Evolutionary conservation across 495 filamentous ascomycete genomes (phyloP).

Genomic region (Talaromyces nanjingensis): DNA sequence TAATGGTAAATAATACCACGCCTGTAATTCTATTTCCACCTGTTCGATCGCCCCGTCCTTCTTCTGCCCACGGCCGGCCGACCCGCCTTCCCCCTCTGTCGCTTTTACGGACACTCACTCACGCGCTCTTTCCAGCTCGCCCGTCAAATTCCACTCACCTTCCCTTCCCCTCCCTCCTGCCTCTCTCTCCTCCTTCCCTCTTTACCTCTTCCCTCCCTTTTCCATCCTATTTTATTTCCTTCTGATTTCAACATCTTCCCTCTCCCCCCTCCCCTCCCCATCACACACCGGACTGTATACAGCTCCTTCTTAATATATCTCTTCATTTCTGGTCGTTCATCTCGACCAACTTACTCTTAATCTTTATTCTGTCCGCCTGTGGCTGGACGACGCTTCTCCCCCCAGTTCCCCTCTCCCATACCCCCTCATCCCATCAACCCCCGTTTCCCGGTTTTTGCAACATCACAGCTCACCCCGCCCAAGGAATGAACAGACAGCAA

Average conservation of each 20-base stretch:
- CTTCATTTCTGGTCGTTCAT: slow-evolving; percentile 20
- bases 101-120: slow-evolving; percentile 8
- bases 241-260: slow-evolving; percentile 12
- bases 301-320: slow-evolving; percentile 18
- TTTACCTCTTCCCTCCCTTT: background rate
- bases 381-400: slow-evolving; percentile 38
- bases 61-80: background rate
- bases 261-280: slow-evolving; percentile 20
- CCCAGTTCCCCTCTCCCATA: slow-evolving; percentile 21
- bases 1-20: background rate
- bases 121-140: slow-evolving; percentile 10
- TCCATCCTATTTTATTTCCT: background rate
- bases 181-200: slow-evolving; percentile 21
- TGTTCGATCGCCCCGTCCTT: background rate
- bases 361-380: slow-evolving; percentile 38
- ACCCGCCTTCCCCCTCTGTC: background rate
- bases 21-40: background rate
- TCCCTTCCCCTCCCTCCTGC: slow-evolving; percentile 18
- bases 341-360: slow-evolving; percentile 29
- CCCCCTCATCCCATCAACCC: slow-evolving; percentile 28
- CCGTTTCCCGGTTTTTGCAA: slow-evolving; percentile 15
- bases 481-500: slow-evolving; percentile 46
- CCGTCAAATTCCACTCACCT: slow-evolving; percentile 21
- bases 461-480: slow-evolving; percentile 22
- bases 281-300: slow-evolving; percentile 10